phyloP scores from a whole-genome alignment of 345 rosid genomes.

The Draba incana region DNA sequence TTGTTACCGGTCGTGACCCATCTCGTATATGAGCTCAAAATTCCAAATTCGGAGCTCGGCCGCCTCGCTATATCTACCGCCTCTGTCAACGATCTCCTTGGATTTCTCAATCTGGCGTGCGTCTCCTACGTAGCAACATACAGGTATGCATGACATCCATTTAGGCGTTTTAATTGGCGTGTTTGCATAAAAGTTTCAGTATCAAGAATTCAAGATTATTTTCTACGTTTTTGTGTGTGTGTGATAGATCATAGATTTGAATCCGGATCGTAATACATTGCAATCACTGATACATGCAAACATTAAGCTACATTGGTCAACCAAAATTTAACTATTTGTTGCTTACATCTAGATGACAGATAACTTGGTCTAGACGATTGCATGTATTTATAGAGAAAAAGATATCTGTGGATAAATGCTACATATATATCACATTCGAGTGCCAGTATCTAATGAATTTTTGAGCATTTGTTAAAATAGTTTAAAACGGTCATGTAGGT shows the following conservation, averaged over 20 bases:
- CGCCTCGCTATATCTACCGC: slow-evolving; percentile 37
- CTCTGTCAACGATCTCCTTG: slow-evolving; percentile 36
- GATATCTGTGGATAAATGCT: background rate
- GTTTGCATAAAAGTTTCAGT: background rate
- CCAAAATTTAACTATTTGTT: background rate
- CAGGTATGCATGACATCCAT: slow-evolving; percentile 17
- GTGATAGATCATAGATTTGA: too few relatives aligned
- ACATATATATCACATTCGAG: too few relatives aligned
- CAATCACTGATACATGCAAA: too few relatives aligned
- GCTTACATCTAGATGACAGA: background rate
- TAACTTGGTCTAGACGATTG: background rate
- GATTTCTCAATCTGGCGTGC: background rate
- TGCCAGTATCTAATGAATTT: background rate
- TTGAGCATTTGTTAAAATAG: background rate
- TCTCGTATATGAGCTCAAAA: slow-evolving; percentile 41
- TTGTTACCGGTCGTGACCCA: slow-evolving; percentile 38
- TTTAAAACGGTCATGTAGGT: slow-evolving; percentile 27
- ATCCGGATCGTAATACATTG: too few relatives aligned
- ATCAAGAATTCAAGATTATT: background rate
- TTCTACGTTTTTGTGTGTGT: too few relatives aligned
- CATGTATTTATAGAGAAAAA: background rate
- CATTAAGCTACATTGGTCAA: background rate
- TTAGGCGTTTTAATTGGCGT: background rate
- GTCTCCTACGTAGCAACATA: slow-evolving; percentile 31
- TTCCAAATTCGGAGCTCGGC: slow-evolving; percentile 39